A percentile compares a stretch with the other conserved stretches of the same genome.
Conservation (phyloP, 805 yeast genomes). For the Starmerella floricola region DNA sequence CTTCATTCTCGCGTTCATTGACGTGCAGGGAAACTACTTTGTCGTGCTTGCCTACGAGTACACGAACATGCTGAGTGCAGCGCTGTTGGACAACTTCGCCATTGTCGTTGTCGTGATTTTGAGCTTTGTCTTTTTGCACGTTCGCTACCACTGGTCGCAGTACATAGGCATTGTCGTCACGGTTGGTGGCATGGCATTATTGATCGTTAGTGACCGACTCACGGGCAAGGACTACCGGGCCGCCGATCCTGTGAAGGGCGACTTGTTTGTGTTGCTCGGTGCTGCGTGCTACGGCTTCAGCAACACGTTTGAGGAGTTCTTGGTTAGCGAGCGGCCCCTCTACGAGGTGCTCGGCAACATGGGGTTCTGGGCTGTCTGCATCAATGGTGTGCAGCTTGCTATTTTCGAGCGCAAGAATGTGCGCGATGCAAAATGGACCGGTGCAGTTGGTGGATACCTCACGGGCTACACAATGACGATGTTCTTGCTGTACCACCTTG, state of each 20-base stretch:
- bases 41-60: conserved; percentile 36
- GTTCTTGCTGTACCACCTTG: conserved; percentile 33
- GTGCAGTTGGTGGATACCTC: conserved; percentile 34
- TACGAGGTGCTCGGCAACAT: conserved; percentile 36
- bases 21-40: conserved; percentile 38
- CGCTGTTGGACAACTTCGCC: conserved; percentile 36
- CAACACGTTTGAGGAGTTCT: conserved; percentile 35
- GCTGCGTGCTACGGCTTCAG: conserved; percentile 37
- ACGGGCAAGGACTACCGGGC: conserved; percentile 34
- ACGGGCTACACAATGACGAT: conserved; percentile 34
- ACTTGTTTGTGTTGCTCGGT: conserved; percentile 34
- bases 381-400: conserved; percentile 36
- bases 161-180: conserved; percentile 32
- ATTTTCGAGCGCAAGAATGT: conserved; percentile 33
- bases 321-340: conserved; percentile 36
- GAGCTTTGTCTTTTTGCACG: conserved; percentile 34
- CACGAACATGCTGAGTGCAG: conserved; percentile 35
- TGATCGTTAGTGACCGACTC: conserved; percentile 32
- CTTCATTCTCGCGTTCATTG: conserved; percentile 34
- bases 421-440: conserved; percentile 31
- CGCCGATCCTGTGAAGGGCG: conserved; percentile 34
- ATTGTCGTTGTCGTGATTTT: conserved; percentile 35
- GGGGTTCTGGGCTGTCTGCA: conserved; percentile 34
- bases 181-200: conserved; percentile 35
- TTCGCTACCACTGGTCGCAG: conserved; percentile 38